Conservation (phyloP, 2,329 filamentous ascomycete genomes). For the Cadophora gregata region DNA sequence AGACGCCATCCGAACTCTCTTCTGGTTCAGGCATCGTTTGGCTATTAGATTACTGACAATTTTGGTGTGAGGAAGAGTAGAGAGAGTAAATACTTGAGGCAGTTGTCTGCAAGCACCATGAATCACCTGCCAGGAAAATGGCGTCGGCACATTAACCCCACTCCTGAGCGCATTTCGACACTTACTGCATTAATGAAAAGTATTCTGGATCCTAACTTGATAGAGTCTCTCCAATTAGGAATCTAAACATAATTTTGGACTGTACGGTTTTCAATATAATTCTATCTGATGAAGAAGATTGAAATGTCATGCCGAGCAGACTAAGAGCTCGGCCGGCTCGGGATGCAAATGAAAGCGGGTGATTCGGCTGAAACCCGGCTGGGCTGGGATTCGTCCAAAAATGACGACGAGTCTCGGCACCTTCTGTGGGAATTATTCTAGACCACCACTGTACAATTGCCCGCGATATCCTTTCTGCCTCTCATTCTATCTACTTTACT, state of each 20-base stretch:
- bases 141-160: background rate
- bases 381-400: background rate
- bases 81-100: background rate
- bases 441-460: background rate
- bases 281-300: background rate
- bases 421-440: conserved; percentile 6
- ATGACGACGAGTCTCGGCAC: conserved; percentile 6
- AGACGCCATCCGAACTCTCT: conserved; percentile 7
- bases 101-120: background rate
- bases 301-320: background rate
- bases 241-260: background rate
- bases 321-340: background rate
- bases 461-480: background rate
- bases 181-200: background rate
- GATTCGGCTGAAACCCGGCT: background rate
- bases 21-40: background rate
- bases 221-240: background rate
- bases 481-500: background rate
- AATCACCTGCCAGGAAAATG: background rate
- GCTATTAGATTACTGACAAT: background rate
- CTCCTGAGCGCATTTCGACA: background rate
- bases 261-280: background rate
- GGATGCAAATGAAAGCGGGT: conserved; percentile 3
- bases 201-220: background rate
- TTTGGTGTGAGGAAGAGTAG: background rate